A percentile compares a stretch with the other conserved stretches of the same genome.
Conservation (phyloP, 2,329 filamentous ascomycete species). For the Talaromyces pinophilus region DNA sequence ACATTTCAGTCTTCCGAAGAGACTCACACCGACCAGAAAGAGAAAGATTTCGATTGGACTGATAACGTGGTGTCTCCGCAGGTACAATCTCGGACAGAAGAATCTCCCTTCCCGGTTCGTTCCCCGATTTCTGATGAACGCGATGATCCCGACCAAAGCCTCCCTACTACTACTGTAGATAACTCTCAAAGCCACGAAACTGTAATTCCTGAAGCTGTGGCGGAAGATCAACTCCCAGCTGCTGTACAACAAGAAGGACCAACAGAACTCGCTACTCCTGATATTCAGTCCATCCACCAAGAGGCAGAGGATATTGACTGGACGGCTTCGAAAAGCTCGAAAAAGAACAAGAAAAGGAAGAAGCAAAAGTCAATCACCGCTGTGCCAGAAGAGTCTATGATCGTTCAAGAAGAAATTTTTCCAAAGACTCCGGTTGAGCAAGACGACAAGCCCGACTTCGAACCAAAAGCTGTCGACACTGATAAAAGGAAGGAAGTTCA, state of each 20-base stretch:
- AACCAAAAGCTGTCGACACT: neutral
- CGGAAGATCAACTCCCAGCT: neutral
- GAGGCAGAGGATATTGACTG: constrained; percentile 8
- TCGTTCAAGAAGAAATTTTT: constrained; percentile 10
- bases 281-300: constrained; percentile 9
- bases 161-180: constrained; percentile 27
- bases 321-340: constrained; percentile 16
- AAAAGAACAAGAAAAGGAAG: constrained; percentile 29
- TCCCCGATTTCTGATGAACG: constrained; percentile 35
- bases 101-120: constrained; percentile 37
- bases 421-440: constrained; percentile 5
- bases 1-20: constrained; percentile 45
- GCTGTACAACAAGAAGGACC: constrained; percentile 8
- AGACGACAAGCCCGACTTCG: neutral
- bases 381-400: constrained; percentile 14
- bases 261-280: neutral
- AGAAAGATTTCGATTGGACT: constrained; percentile 47
- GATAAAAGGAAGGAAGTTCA: neutral
- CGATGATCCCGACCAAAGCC: constrained; percentile 21
- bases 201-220: constrained; percentile 11
- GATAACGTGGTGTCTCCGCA: constrained; percentile 48
- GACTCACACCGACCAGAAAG: constrained; percentile 38
- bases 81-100: constrained; percentile 43
- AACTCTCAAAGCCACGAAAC: constrained; percentile 8
- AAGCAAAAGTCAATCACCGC: constrained; percentile 22